Base-by-base conservation (phyloP, 805 yeast genomes). In the Ogataea zsoltii region DNA sequence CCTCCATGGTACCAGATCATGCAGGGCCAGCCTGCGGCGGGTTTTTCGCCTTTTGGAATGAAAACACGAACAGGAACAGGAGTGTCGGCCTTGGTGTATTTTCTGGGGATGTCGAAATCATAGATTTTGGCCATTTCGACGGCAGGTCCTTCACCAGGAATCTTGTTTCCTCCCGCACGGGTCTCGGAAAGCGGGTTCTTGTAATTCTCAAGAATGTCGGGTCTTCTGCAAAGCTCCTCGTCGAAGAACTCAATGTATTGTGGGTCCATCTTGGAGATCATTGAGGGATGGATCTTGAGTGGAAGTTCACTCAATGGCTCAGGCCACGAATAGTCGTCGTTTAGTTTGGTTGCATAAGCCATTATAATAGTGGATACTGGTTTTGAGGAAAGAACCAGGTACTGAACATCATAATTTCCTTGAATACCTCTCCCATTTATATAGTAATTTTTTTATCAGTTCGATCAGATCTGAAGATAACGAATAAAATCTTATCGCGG, bases 1-100 rank as follows among this genome's bases (percentile, higher is more conserved):
- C 69, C 69, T 33, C 69, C 67, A 39, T 65, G 69, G 52, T 48
- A 65, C 49, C 63, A 61, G 17, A 61, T 47, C 37, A 58, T 57
- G n/a, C 63, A 65, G 6, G 68, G 69, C 45, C 62, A 50, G 1
- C 53, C 51, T 3, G 35, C 51, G 9, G 42, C 54, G 2, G 55
- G 57, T 5, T 25, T 48, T 14, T 57, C 63, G 6, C 52, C 50
- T 12, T 50, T 54, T n/a, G 67, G 67, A 39, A 56, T 54, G 49
- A 63, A 63, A 13, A 65, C 51, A 26, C 68, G 44, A 10, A 63
- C 53, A 1, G 47, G 43, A 15, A 63, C 51, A 11, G 51, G 44
- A 17, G 47, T 45, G 10, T 58, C 62, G 29, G 55, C 61, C 16
- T 48, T 45, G 9, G 67, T 57, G 46, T 63, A 57, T 33, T 31